Evolutionary conservation across 78 protist species (phyloP), one percentile per base, ranked within the genome.

Genomic region (Dictyostelium firmibasis): DNA sequence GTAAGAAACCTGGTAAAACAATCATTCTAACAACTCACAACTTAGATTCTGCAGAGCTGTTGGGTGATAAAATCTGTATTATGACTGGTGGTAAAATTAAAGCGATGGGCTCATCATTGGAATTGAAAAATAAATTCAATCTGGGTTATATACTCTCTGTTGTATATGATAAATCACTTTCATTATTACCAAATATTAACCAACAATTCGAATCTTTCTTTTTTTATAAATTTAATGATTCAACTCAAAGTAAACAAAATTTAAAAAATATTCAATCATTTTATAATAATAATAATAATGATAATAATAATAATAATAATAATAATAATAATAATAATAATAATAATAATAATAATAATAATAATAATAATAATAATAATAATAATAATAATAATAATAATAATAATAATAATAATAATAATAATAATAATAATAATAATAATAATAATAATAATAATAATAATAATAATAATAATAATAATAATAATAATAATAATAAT

Each of bases 1-100:
- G 76, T 36, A 44, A 81, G 85, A 96, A 95, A 60, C 4, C 9
- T 1, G 83, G 75, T 4, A 86, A 97, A 31, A 85, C 97, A 1
- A 88, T 98, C 31, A 23, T 97, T 2, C 64, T 98, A 31, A 97
- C 98, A 11, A 98, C 99, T 41, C 98, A 97, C 43, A 96, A 83
- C 76, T 97, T 99, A 98, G 99, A 98, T 75, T 99, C 98, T 70
- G 99, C 99, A 0, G 99, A 99, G 84, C 43, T 93, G 1, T 93
- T 98, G 5, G 98, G 99, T 50, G 98, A 98, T 75, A 62, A 92
- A 75, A 84, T 99, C n/a, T 97, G 95, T 84, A 96, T 99, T 72
- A 97, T 99, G 98, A 20, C 77, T 29, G 77, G 75, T 41, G 99
- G 99, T 43, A 2, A 70, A 31, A 70, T 97, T 33, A 77, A 81